phyloP scores from a whole-genome alignment of 495 filamentous ascomycete species.

The Penicillium egyptiacum region DNA sequence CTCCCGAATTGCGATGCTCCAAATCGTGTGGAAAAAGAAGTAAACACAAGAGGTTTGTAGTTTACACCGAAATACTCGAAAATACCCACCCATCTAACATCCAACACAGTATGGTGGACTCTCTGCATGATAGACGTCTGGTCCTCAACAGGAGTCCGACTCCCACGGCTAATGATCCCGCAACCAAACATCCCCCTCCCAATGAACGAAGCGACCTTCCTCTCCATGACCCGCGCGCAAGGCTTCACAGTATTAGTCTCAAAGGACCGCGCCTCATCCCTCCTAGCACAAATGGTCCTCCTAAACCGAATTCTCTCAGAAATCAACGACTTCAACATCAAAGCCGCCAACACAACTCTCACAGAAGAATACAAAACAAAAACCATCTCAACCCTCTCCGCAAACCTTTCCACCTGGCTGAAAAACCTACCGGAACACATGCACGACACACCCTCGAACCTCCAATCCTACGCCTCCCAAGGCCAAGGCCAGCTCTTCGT shows the following conservation, averaged over 20 bases:
- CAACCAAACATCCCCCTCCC: conserved; percentile 27
- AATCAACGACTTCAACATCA: conserved; percentile 37
- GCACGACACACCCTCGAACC: conserved; percentile 32
- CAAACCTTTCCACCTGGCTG: conserved; percentile 33
- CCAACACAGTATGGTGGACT: conserved; percentile 38
- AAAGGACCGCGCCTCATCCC: conserved; percentile 13
- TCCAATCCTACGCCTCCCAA: conserved; percentile 26
- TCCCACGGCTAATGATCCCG: conserved; percentile 31
- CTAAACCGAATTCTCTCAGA: conserved; percentile 33
- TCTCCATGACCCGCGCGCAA: conserved; percentile 14
- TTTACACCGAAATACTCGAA: conserved; percentile 5
- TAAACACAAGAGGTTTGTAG: conserved; percentile 33
- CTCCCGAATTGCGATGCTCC: conserved; percentile 17
- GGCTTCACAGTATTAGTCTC: conserved; percentile 6
- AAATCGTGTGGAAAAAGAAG: conserved; percentile 17
- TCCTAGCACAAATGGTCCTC: conserved; percentile 38
- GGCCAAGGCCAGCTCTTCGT: conserved; percentile 42
- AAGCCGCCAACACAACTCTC: conserved; percentile 19
- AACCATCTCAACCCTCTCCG: conserved; percentile 23
- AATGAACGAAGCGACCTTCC: conserved; percentile 32
- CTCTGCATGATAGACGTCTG: conserved; percentile 48
- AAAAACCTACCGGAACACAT: conserved; percentile 29
- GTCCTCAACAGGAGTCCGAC: conserved; percentile 37
- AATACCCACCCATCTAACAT: not conserved
- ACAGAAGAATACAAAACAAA: conserved; percentile 9